phyloP scores from a whole-genome alignment of 768 basidiomycete genomes.

The Tylopilus intermedius region DNA sequence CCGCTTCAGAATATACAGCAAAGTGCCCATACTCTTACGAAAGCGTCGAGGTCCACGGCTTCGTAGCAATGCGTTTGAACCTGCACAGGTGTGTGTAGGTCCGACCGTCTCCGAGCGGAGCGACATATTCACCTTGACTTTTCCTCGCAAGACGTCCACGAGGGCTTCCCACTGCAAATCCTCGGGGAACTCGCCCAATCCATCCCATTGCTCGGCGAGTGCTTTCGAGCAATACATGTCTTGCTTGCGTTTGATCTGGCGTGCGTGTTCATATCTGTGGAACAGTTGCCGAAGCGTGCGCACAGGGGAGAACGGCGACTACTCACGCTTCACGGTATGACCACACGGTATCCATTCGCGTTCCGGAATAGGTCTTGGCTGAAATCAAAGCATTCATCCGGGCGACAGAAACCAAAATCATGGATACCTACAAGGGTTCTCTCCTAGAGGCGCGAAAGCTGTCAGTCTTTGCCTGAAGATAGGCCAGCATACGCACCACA shows the following conservation, averaged over 20 bases:
- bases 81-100: constrained; percentile 17
- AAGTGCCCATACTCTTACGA: constrained; percentile 50
- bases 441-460: constrained; percentile 32
- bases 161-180: constrained; percentile 66
- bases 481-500: constrained; percentile 39
- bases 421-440: constrained; percentile 46
- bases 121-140: constrained; percentile 52
- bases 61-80: constrained; percentile 52
- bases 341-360: constrained; percentile 63
- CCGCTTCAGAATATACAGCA: not conserved
- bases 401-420: not conserved
- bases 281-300: not conserved
- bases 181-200: constrained; percentile 56
- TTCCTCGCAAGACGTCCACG: constrained; percentile 67
- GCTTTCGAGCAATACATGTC: constrained; percentile 60
- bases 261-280: constrained; percentile 55
- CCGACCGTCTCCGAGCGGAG: not conserved
- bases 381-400: not conserved
- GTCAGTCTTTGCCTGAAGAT: not conserved
- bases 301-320: not conserved
- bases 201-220: constrained; percentile 40
- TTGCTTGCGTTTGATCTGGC: constrained; percentile 60
- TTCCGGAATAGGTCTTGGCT: constrained; percentile 34
- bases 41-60: constrained; percentile 64
- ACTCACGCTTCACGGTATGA: constrained; percentile 56